These are phyloP conservation scores for Sporobolomyces roseus DNA, from an alignment of 768 basidiomycete genomes.

Conservation along the genomic window DNA sequence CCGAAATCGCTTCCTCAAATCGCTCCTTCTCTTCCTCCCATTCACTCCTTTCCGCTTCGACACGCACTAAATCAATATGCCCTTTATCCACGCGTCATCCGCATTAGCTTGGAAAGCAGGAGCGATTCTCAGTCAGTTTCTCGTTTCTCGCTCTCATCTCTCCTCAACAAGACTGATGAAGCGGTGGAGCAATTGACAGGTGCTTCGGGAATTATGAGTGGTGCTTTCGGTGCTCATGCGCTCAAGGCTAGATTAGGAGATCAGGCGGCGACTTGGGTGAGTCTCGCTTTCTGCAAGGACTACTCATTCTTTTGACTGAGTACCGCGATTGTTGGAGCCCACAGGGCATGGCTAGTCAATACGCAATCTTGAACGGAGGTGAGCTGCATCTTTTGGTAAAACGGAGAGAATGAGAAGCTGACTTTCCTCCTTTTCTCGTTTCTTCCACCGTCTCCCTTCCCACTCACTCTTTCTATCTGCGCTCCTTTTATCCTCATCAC, in stretches of 20 bases:
- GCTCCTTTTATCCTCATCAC: no score
- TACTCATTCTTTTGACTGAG: no score
- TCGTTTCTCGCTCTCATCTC: not conserved
- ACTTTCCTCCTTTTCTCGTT: not conserved
- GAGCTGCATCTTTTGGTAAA: not conserved
- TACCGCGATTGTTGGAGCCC: no score
- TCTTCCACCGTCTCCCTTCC: no score
- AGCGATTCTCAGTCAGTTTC: constrained; percentile 25
- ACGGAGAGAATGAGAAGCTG: no score
- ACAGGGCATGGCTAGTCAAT: constrained; percentile 26
- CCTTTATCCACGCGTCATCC: constrained; percentile 26
- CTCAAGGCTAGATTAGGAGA: constrained; percentile 34
- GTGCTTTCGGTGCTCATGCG: constrained; percentile 37
- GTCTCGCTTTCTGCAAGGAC: no score
- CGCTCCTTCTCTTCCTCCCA: not conserved
- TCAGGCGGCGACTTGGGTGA: constrained; percentile 36
- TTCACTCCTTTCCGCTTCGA: no score
- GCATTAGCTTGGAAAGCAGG: constrained; percentile 38
- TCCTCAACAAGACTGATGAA: not conserved
- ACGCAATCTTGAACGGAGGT: constrained; percentile 37
- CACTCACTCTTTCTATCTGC: no score
- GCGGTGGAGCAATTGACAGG: not conserved
- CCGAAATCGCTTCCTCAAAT: not conserved
- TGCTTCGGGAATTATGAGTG: constrained; percentile 30
- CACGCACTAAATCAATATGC: constrained; percentile 14